Evolutionary conservation across 495 filamentous ascomycete species (phyloP).

Genomic region (Talaromyces stipitatus): DNA sequence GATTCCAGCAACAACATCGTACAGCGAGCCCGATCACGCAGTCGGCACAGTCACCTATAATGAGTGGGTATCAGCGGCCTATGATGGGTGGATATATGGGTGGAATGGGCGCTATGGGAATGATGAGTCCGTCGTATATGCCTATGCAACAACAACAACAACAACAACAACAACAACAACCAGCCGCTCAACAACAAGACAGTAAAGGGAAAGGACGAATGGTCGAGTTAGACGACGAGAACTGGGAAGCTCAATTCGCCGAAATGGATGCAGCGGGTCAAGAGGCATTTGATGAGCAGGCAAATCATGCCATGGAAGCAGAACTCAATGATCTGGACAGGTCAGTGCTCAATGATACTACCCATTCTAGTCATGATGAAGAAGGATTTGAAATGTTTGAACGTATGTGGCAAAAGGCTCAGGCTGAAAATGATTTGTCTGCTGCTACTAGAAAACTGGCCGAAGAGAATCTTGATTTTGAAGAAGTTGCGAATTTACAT

Average conservation of each 20-base stretch:
- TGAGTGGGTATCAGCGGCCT: slow-evolving; percentile 51
- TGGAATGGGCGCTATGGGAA: slow-evolving; percentile 40
- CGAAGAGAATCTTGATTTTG: slow-evolving; percentile 52
- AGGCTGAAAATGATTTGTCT: slow-evolving; percentile 71
- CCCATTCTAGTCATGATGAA: slow-evolving; percentile 16
- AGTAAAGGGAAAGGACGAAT: slow-evolving; percentile 84
- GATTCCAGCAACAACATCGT: slow-evolving; percentile 67
- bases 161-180: slow-evolving; percentile 43
- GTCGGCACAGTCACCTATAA: slow-evolving; percentile 35
- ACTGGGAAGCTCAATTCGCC: slow-evolving; percentile 95
- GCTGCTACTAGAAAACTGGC: slow-evolving; percentile 62
- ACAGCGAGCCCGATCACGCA: slow-evolving; percentile 44
- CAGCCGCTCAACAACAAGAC: slow-evolving; percentile 36
- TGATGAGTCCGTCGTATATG: slow-evolving; percentile 28
- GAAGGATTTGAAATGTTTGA: slow-evolving; percentile 70
- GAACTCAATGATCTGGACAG: slow-evolving; percentile 88
- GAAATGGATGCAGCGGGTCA: slow-evolving; percentile 71
- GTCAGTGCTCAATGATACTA: slow-evolving; percentile 46
- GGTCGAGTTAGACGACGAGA: slow-evolving; percentile 84
- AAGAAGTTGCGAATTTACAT: slow-evolving; percentile 47
- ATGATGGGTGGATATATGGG: slow-evolving; percentile 50
- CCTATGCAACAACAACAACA: slow-evolving; percentile 47
- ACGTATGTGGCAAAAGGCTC: slow-evolving; percentile 77
- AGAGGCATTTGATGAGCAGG: slow-evolving; percentile 57
- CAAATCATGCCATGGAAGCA: slow-evolving; percentile 71